Evolutionary conservation across 164 flowering plant species (phyloP), one percentile per base, ranked within the genome.

Genomic region (Buxus sempervirens): DNA sequence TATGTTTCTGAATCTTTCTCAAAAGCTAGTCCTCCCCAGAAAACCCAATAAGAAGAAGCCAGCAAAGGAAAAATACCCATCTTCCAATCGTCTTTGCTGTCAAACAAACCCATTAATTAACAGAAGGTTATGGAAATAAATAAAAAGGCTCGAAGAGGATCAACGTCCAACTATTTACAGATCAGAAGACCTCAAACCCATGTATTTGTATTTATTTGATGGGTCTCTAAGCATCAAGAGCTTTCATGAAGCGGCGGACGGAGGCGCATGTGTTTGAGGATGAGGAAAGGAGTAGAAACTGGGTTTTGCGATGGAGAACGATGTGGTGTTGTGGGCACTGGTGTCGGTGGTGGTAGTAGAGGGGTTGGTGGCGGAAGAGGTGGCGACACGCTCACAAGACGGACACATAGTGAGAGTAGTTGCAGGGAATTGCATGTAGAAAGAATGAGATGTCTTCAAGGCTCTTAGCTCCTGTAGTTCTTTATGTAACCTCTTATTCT

Each of bases 331-430:
- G 51, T 70, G 14, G 32, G 57, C 21, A 38, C 26, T 59, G 48
- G 65, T 9, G 58, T 67, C 18, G 56, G 65, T 45, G 51, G 75
- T 12, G 48, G 75, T 18, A 26, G 71, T 0, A 21, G 76, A 2
- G 56, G 62, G 0, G 64, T 80, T 0, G 51, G 83, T 5, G 62
- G 81, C 41, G 62, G 81, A 38, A 68, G 84, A 73, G 75, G 94
- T 72, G 76, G 83, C 85, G 0, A 86, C 90, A 45, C 96, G 89
- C 79, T 90, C 94, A 45, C 98, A 92, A 0, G 94, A 87, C 2
- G 96, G 96, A 78, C 98, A 92, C 94, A 90, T 90, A 61, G 98
- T 88, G 69, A 92, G 90, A 49, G 98, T 92, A 15, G 98, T 90
- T 48, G 98, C 94, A 1, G 97, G 97, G 51, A 86, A 88, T 60